These are phyloP conservation scores for Lindgomyces ingoldianus DNA, from an alignment of 495 filamentous ascomycete species.

Conservation along the genomic window DNA sequence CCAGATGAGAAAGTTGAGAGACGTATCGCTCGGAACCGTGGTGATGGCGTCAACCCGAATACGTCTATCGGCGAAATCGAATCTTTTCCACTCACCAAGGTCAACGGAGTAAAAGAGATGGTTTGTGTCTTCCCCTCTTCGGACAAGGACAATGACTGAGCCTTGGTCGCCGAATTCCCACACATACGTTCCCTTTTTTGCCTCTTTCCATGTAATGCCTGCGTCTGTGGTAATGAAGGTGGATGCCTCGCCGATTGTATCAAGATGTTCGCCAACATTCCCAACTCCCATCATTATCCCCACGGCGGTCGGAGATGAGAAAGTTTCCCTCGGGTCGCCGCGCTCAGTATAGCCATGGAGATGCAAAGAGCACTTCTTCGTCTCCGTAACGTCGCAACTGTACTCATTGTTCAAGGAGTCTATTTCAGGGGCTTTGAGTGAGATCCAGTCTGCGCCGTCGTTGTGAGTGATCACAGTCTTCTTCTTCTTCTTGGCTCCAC, in stretches of 20 bases:
- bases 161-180: conserved; percentile 97
- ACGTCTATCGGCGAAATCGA: conserved; percentile 69
- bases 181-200: conserved; percentile 80
- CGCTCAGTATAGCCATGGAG: conserved; percentile 95
- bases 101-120: conserved; percentile 74
- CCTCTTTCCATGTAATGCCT: conserved; percentile 81
- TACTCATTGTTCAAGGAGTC: conserved; percentile 72
- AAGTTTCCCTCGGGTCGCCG: conserved; percentile 72
- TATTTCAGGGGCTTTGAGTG: conserved; percentile 64
- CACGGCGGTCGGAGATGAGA: conserved; percentile 82
- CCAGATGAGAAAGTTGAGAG: conserved; percentile 90
- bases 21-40: conserved; percentile 85
- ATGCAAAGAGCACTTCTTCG: conserved; percentile 77
- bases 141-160: conserved; percentile 82
- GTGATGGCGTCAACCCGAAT: conserved; percentile 74
- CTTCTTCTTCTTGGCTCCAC: conserved; percentile 72
- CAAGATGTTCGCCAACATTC: conserved; percentile 77
- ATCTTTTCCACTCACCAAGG: conserved; percentile 76
- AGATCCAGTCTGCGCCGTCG: conserved; percentile 83
- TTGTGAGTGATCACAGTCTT: conserved; percentile 93
- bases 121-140: conserved; percentile 63
- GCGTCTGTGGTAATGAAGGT: conserved; percentile 89
- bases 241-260: conserved; percentile 61
- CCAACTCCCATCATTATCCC: conserved; percentile 90
- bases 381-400: conserved; percentile 59